phyloP scores from a whole-genome alignment of 2,329 filamentous ascomycete species.

The Colletotrichum sp. region DNA sequence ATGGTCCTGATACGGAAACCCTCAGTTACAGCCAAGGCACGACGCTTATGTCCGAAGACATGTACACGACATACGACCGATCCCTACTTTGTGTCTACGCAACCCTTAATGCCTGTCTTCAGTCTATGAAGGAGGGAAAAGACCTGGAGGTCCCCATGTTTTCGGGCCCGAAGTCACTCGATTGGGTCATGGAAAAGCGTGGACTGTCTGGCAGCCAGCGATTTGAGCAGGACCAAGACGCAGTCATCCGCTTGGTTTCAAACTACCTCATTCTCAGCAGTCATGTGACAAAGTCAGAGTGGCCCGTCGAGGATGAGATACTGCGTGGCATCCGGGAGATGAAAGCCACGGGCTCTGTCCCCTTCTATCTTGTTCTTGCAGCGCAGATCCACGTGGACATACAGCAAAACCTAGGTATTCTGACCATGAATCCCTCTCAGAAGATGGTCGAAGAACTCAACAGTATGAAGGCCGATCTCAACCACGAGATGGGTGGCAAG shows the following conservation, averaged over 20 bases:
- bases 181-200: background rate
- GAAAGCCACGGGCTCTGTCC: background rate
- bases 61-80: background rate
- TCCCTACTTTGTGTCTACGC: background rate
- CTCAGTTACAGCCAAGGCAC: background rate
- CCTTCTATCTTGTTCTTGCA: background rate
- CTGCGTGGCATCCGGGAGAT: background rate
- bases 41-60: background rate
- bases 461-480: background rate
- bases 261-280: background rate
- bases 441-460: background rate
- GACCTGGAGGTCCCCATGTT: accelerated
- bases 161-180: background rate
- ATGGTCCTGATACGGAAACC: accelerated
- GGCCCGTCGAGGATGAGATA: background rate
- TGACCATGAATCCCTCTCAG: background rate
- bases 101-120: accelerated
- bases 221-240: background rate
- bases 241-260: background rate
- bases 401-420: background rate
- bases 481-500: background rate
- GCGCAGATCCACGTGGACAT: background rate
- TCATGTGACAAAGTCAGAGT: background rate
- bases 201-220: background rate
- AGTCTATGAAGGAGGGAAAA: background rate